Evolutionary conservation across 2,329 filamentous ascomycete species (phyloP).

Genomic region (Beauveria australis): DNA sequence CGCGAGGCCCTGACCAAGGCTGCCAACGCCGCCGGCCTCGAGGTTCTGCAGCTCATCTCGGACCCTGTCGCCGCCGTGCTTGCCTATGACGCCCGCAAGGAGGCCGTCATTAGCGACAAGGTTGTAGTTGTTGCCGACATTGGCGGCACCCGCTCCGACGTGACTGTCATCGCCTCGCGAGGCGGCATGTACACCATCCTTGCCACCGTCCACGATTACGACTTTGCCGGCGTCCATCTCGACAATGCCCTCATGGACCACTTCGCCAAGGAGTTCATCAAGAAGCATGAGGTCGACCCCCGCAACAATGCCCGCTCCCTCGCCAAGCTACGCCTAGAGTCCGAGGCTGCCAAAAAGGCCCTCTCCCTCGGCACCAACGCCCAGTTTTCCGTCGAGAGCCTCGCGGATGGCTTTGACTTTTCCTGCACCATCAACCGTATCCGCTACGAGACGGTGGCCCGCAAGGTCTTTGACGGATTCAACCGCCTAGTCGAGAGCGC

Average conservation of each 20-base stretch:
- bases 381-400: slow-evolving; percentile 84
- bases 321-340: slow-evolving; percentile 87
- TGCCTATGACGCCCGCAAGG: slow-evolving; percentile 81
- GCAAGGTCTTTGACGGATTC: slow-evolving; percentile 83
- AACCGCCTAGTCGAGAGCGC: slow-evolving; percentile 75
- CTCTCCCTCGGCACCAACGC: slow-evolving; percentile 83
- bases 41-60: slow-evolving; percentile 85
- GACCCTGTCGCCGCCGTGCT: slow-evolving; percentile 85
- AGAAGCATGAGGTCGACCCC: slow-evolving; percentile 90
- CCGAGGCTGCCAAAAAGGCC: slow-evolving; percentile 86
- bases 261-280: slow-evolving; percentile 97
- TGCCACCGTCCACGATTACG: slow-evolving; percentile 91
- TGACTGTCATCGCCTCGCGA: slow-evolving; percentile 81
- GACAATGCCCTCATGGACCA: slow-evolving; percentile 91
- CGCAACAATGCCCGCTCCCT: slow-evolving; percentile 71
- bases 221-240: slow-evolving; percentile 76
- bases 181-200: slow-evolving; percentile 95
- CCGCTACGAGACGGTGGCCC: slow-evolving; percentile 81
- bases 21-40: slow-evolving; percentile 71
- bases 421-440: slow-evolving; percentile 85
- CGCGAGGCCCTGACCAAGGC: slow-evolving; percentile 70
- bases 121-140: slow-evolving; percentile 85
- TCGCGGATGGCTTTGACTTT: slow-evolving; percentile 86
- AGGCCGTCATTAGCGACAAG: slow-evolving; percentile 72
- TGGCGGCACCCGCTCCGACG: slow-evolving; percentile 86